These are phyloP conservation scores for Fusarium tanahbumbuense DNA, from an alignment of 2,329 filamentous ascomycete species.

Conservation along the genomic window DNA sequence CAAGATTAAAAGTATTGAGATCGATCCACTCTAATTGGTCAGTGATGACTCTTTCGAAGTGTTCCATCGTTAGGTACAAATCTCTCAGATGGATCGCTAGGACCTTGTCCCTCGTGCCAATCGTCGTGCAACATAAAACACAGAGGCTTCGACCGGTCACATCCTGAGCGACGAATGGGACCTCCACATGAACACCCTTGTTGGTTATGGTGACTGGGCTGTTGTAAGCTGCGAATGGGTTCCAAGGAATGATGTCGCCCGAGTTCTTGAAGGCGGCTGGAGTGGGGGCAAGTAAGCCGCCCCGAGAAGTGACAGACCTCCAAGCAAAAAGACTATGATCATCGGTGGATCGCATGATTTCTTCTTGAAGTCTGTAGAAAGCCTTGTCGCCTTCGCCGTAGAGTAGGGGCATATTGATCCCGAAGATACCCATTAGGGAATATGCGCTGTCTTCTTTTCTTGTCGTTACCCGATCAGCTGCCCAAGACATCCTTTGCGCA, in stretches of 20 bases:
- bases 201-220: slow-evolving; percentile 3
- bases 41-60: slow-evolving; percentile 11
- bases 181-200: slow-evolving; percentile 16
- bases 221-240: slow-evolving; percentile 3
- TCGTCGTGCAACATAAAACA: slow-evolving; percentile 9
- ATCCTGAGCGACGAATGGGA: slow-evolving; percentile 4
- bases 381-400: slow-evolving; percentile 15
- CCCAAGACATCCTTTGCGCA: slow-evolving; percentile 22
- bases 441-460: slow-evolving; percentile 13
- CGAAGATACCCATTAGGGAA: slow-evolving; percentile 8
- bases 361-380: slow-evolving; percentile 10
- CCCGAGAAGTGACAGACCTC: background rate
- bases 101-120: background rate
- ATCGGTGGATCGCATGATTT: slow-evolving; percentile 8
- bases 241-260: background rate
- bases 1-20: background rate
- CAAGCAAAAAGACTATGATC: slow-evolving; percentile 13
- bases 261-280: slow-evolving; percentile 9
- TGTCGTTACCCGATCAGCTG: background rate
- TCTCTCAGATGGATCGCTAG: slow-evolving; percentile 8
- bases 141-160: background rate
- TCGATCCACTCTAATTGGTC: background rate
- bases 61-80: slow-evolving; percentile 20
- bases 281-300: background rate
- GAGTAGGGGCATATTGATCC: slow-evolving; percentile 3